Evolutionary conservation across 1,139 yeast genomes (phyloP).

Genomic region (Sugiyamaella novakii): DNA sequence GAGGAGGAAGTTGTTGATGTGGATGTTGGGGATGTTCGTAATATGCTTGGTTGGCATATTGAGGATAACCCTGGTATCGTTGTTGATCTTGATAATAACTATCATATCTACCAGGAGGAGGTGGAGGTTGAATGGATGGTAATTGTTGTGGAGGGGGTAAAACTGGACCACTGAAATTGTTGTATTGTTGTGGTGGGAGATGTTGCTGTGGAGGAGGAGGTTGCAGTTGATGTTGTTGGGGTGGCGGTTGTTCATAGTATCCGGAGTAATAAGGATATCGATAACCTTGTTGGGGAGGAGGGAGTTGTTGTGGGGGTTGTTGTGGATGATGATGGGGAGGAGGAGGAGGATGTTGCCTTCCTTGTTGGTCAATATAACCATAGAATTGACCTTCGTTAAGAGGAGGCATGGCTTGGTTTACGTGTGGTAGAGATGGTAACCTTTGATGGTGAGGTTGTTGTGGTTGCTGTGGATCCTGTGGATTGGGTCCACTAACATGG

Average conservation of each 20-base stretch:
- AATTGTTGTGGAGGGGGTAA: constrained; percentile 23
- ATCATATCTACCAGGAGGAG: constrained; percentile 36
- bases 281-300: constrained; percentile 16
- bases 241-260: constrained; percentile 9
- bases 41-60: constrained; percentile 10
- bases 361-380: constrained; percentile 6
- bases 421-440: constrained; percentile 14
- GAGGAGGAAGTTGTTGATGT: constrained; percentile 14
- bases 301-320: constrained; percentile 7
- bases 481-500: constrained; percentile 1
- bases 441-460: constrained; percentile 2
- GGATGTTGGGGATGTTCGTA: constrained; percentile 11
- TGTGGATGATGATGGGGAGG: constrained; percentile 7
- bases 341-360: constrained; percentile 6
- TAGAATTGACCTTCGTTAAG: constrained; percentile 14
- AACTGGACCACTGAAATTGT: constrained; percentile 14
- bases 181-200: constrained; percentile 18
- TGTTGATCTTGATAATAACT: constrained; percentile 12
- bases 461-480: neutral
- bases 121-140: constrained; percentile 34
- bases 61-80: constrained; percentile 8
- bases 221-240: constrained; percentile 2
- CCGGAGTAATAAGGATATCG: constrained; percentile 22
- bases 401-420: constrained; percentile 11
- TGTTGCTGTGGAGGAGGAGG: constrained; percentile 12